phyloP scores from a whole-genome alignment of 352 stramenopile genomes.

The Blastocystis sp. region DNA sequence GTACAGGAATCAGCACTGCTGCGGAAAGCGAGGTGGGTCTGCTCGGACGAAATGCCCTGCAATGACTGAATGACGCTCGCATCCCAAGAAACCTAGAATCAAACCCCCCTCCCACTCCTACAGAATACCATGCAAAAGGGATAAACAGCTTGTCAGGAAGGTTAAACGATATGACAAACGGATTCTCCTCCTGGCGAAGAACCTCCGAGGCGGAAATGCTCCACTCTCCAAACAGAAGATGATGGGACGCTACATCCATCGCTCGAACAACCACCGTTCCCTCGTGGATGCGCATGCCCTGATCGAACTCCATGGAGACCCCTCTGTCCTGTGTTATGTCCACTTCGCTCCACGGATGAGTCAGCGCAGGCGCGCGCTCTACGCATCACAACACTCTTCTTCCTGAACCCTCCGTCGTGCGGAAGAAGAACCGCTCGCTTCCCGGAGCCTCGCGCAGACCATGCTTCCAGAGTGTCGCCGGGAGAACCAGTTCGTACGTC shows the following conservation, averaged over 20 bases:
- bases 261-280: background rate
- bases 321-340: background rate
- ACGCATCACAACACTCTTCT: background rate
- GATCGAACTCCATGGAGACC: conserved; percentile 2
- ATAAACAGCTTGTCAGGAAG: background rate
- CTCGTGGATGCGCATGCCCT: background rate
- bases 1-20: background rate
- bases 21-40: background rate
- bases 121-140: background rate
- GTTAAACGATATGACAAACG: background rate
- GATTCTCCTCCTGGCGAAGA: background rate
- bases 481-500: conserved; percentile 37
- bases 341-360: background rate
- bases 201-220: background rate
- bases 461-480: background rate
- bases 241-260: background rate
- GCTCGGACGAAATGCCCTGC: background rate
- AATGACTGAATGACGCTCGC: background rate
- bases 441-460: background rate
- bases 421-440: background rate
- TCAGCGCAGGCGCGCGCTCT: background rate
- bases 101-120: background rate
- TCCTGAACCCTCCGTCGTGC: background rate
- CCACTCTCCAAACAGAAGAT: background rate
- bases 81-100: conserved; percentile 6